These are phyloP conservation scores for Emergomyces orientalis DNA, from an alignment of 2,329 filamentous ascomycete genomes.

Conservation along the genomic window DNA sequence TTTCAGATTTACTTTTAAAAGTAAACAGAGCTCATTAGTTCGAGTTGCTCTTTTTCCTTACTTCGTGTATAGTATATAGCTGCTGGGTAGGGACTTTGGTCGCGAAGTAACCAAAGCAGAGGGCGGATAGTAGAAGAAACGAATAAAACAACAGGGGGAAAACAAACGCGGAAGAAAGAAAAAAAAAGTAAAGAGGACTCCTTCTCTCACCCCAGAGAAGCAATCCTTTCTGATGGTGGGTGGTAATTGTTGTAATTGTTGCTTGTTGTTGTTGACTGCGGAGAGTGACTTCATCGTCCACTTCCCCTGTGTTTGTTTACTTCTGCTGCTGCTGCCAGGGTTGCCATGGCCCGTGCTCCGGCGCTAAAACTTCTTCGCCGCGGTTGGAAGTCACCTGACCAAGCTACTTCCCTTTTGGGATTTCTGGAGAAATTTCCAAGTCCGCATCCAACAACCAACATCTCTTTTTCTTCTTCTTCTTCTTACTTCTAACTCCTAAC, in stretches of 20 bases:
- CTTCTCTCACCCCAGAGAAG: slow-evolving; percentile 1
- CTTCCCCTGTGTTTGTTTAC: slow-evolving; percentile 6
- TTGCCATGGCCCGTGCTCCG: not conserved
- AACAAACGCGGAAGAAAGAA: not conserved
- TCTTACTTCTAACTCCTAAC: not conserved
- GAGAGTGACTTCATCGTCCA: slow-evolving; percentile 4
- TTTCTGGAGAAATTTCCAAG: slow-evolving; percentile 2
- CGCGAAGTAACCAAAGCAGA: not conserved
- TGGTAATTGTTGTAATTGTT: not conserved
- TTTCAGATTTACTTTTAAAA: slow-evolving; percentile 22
- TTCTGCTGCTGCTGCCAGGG: not conserved
- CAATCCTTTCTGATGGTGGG: not conserved
- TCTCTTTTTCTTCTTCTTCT: not conserved
- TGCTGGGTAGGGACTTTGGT: not conserved
- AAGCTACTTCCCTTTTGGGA: not conserved
- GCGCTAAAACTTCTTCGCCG: slow-evolving; percentile 7
- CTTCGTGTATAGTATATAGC: not conserved
- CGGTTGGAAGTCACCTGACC: not conserved
- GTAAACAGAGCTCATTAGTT: not conserved
- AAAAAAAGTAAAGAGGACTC: not conserved
- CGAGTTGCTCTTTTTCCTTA: not conserved
- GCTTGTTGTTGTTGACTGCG: not conserved
- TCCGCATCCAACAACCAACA: not conserved
- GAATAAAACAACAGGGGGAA: not conserved
- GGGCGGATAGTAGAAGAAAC: not conserved